Percentiles rank a stretch among this genome's conserved stretches.
Evolutionary conservation across 306 rosid species (phyloP).

Genomic region (Rosa multiflora): DNA sequence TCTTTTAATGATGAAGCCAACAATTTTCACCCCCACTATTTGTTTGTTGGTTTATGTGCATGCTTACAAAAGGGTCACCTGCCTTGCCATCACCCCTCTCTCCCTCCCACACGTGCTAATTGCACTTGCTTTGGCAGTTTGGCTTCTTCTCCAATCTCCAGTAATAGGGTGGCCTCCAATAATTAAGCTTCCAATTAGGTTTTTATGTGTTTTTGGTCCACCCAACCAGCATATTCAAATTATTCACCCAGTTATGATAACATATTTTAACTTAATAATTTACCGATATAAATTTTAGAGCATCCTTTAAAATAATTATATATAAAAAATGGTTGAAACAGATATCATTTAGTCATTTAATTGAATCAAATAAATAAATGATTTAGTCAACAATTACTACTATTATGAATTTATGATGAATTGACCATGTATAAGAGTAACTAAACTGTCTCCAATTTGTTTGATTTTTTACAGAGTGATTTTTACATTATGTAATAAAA

Average conservation of each 20-base stretch:
- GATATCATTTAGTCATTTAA: too few species aligned
- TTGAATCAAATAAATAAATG: too few species aligned
- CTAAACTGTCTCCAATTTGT: too few species aligned
- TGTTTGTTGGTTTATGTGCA: slow-evolving; percentile 4
- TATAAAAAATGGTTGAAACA: too few species aligned
- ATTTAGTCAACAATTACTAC: too few species aligned
- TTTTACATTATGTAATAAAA: too few species aligned
- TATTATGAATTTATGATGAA: too few species aligned
- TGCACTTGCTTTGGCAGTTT: background rate
- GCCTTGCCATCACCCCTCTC: background rate
- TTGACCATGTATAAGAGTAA: too few species aligned
- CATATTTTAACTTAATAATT: too few species aligned
- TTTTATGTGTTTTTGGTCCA: background rate
- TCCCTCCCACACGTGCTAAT: background rate
- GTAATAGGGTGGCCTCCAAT: background rate
- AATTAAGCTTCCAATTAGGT: background rate
- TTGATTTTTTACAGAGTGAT: too few species aligned
- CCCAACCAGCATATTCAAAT: background rate
- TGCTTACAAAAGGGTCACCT: slow-evolving; percentile 1
- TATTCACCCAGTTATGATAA: background rate
- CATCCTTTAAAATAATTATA: too few species aligned
- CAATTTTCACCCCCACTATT: background rate
- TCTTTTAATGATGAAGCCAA: background rate
- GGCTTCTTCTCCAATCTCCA: background rate
- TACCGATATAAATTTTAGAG: too few species aligned